Conservation (phyloP, 768 basidiomycete species). For the Podaxis sp. region DNA sequence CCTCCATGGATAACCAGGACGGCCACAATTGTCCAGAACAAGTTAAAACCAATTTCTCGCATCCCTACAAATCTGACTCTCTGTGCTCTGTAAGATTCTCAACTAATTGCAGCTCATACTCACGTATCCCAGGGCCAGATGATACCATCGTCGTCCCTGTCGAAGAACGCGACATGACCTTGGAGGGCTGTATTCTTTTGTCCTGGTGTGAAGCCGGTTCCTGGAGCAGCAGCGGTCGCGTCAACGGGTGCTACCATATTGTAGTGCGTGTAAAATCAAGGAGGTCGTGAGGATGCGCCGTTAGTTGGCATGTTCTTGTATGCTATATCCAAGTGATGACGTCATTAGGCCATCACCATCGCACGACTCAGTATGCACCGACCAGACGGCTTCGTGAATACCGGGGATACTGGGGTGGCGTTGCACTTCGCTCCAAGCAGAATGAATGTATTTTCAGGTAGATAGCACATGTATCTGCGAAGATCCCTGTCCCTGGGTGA, state of each 20-base stretch:
- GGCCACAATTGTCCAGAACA: conserved; percentile 36
- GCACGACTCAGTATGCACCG: neutral
- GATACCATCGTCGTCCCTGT: conserved; percentile 42
- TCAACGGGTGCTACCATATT: conserved; percentile 36
- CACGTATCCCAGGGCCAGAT: conserved; percentile 49
- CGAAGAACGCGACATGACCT: conserved; percentile 45
- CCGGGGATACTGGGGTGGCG: neutral
- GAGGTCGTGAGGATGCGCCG: no score
- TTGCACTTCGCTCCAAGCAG: neutral
- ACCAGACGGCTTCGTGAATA: neutral
- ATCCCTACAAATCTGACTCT: conserved; percentile 36
- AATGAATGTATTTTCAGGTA: no score
- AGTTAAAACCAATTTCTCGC: conserved; percentile 36
- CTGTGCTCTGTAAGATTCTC: neutral
- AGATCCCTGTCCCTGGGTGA: no score
- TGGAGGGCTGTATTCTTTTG: conserved; percentile 38
- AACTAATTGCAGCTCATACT: conserved; percentile 15
- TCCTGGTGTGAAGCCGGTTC: conserved; percentile 28
- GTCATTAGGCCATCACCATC: neutral
- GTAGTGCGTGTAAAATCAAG: neutral
- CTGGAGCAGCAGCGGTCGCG: conserved; percentile 28
- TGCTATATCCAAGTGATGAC: neutral
- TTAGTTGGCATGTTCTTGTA: neutral
- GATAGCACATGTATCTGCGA: no score
- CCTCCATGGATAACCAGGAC: conserved; percentile 36